Evolutionary conservation across 208 protist genomes (phyloP), one percentile per base, ranked within the genome.

Genomic region (Lotmaria passim): DNA sequence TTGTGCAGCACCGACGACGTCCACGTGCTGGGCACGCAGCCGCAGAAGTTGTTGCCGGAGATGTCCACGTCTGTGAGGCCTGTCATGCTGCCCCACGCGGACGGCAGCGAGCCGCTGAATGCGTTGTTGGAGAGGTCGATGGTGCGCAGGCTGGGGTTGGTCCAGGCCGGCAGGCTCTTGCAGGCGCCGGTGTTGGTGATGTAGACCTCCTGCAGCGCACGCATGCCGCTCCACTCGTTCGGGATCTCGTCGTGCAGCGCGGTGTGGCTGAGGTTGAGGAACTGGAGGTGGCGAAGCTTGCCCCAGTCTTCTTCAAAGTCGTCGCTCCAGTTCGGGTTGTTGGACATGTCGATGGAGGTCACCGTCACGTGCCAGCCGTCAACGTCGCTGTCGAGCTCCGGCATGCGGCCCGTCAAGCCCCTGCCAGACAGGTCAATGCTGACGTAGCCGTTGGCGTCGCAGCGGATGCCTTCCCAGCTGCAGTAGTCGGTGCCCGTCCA

Each of bases 151-250:
- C 39, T 33, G 19, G 43, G 1, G 23, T 71, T 78, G 72, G 30
- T 38, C 56, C 56, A 65, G 41, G 48, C 64, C 17, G 60, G 69
- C 28, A 75, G 41, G 21, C 23, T 12, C 3, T 26, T 12, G 58
- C 58, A 74, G 14, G 53, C 44, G 59, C 38, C 7, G 7, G 58
- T 43, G 41, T 56, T 53, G 39, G n/a, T 34, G 34, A 64, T 59
- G 23, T 53, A 39, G 44, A 55, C 59, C 31, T 7, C 56, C 30
- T 62, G 19, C 33, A 77, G 44, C 36, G 33, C 7, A 7, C 15
- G n/a, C 71, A 76, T 76, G 55, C 55, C 57, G 63, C 46, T 60
- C 72, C 72, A 77, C 63, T 51, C 17, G 21, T 53, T 36, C 19
- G 72, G 72, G 11, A 77, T 23, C 19, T 17, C 3, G 46, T 41